These are phyloP conservation scores for Fraxinus excelsior DNA, from an alignment of 257 asterid species.

Conservation along the genomic window DNA sequence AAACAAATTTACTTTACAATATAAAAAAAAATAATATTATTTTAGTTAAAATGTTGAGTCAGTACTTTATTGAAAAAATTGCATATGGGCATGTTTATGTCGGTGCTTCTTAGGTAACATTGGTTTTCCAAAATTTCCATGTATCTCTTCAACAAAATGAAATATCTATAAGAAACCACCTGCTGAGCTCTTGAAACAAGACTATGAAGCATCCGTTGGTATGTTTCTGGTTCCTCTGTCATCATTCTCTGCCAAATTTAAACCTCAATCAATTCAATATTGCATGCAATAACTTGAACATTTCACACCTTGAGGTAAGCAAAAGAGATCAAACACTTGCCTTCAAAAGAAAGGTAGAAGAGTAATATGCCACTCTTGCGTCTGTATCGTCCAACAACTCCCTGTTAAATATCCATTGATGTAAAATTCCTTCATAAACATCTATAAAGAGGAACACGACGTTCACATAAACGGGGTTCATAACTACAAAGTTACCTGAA, in stretches of 20 bases:
- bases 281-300: neutral
- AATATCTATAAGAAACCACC: conserved; percentile 41
- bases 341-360: conserved; percentile 98
- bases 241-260: conserved; percentile 81
- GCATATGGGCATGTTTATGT: no score
- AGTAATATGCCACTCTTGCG: conserved; percentile 99
- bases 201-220: conserved; percentile 94
- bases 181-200: conserved; percentile 97
- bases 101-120: neutral
- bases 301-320: conserved; percentile 28
- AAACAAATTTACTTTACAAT: no score
- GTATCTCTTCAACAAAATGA: conserved; percentile 8
- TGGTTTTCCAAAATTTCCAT: conserved; percentile 3
- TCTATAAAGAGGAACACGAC: conserved; percentile 12
- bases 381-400: conserved; percentile 93
- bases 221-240: conserved; percentile 92
- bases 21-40: no score
- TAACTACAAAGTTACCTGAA: conserved; percentile 59
- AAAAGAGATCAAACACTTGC: conserved; percentile 49
- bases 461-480: conserved; percentile 22
- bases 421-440: neutral
- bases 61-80: no score
- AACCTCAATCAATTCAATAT: conserved; percentile 19
- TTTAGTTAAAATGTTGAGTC: no score
- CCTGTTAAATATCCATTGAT: conserved; percentile 48